Conservation (phyloP, 768 basidiomycete species). For the Rhizopogon vulgaris region DNA sequence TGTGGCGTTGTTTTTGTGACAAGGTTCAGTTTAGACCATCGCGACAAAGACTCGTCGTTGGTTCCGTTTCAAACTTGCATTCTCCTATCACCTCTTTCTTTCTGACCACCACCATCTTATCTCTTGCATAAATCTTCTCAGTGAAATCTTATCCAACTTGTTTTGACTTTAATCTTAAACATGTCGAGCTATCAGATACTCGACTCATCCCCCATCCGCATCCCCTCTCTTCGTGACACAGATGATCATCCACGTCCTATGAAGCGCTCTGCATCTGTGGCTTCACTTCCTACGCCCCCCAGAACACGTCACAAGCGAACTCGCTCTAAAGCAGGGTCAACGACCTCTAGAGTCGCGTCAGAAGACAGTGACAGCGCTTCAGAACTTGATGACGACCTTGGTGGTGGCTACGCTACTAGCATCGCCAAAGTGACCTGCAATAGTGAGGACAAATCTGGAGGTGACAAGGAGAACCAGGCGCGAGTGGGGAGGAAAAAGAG, state of each 20-base stretch:
- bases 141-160: not conserved
- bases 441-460: constrained; percentile 12
- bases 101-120: constrained; percentile 1
- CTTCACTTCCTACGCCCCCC: constrained; percentile 63
- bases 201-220: constrained; percentile 24
- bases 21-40: too few relatives aligned
- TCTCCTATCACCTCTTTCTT: not conserved
- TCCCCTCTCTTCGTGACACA: constrained; percentile 10
- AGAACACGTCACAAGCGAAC: constrained; percentile 47
- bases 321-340: constrained; percentile 35
- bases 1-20: not conserved
- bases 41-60: not conserved
- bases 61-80: not conserved
- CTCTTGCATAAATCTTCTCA: not conserved
- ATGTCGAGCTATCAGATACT: constrained; percentile 29
- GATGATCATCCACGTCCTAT: constrained; percentile 28
- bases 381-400: constrained; percentile 20
- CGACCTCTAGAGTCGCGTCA: constrained; percentile 40
- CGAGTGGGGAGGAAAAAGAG: constrained; percentile 28
- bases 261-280: constrained; percentile 60
- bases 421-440: constrained; percentile 6
- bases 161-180: not conserved
- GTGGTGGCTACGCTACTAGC: constrained; percentile 6
- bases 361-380: constrained; percentile 30
- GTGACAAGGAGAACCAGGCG: constrained; percentile 14